A percentile compares a stretch with the other conserved stretches of the same genome.
phyloP scores from a whole-genome alignment of 306 rosid genomes.

The Vigna reflexopilosa region DNA sequence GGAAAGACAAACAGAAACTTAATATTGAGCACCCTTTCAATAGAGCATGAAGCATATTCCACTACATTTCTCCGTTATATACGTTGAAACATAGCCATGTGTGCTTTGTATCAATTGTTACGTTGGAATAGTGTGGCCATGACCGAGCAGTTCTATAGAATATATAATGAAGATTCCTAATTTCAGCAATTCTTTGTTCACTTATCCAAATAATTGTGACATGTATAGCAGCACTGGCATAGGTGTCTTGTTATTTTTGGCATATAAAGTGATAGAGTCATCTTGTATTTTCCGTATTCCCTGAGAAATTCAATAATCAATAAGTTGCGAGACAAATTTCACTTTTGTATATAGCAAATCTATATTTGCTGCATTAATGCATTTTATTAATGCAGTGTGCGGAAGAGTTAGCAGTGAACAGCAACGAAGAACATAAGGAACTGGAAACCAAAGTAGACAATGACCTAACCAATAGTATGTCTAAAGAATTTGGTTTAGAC shows the following conservation, averaged over 20 bases:
- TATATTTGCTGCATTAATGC: conserved; percentile 24
- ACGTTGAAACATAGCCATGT: background rate
- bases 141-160: background rate
- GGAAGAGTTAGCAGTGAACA: conserved; percentile 44
- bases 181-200: conserved; percentile 13
- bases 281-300: conserved; percentile 11
- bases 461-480: conserved; percentile 43
- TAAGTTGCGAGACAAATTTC: background rate
- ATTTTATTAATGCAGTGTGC: conserved; percentile 49
- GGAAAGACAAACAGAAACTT: background rate
- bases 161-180: background rate
- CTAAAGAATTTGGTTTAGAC: conserved; percentile 46
- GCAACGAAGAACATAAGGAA: conserved; percentile 29
- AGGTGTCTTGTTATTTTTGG: conserved; percentile 3
- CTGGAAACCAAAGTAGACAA: conserved; percentile 34
- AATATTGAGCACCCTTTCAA: background rate
- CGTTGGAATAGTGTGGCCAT: background rate
- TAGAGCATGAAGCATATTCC: background rate
- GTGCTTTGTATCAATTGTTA: background rate
- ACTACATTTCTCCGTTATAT: background rate
- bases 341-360: background rate
- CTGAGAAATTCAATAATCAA: background rate
- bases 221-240: background rate
- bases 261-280: conserved; percentile 1
- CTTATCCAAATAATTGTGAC: background rate